Base-by-base conservation (phyloP, 2,329 filamentous ascomycete species). In the Diatrype stigma region DNA sequence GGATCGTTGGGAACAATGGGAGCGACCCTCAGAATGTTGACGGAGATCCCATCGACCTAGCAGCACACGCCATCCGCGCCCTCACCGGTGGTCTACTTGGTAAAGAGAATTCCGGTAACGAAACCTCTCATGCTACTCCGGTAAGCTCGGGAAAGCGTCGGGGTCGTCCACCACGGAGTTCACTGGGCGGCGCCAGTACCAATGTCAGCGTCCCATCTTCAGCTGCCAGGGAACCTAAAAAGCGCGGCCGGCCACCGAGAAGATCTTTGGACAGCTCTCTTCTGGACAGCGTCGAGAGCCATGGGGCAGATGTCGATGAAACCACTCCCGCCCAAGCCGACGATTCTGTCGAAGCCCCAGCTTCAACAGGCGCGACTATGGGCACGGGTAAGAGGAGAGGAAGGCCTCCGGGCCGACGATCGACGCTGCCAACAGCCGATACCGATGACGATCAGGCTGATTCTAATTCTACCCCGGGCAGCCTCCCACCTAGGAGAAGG, bases 41-140 rank as follows among this genome's bases (percentile, higher is more conserved):
- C 19, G 48, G 50, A 16, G 62, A 70, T 52, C 65, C 70, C n/a
- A 63, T 74, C 21, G 72, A 76, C 51, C 56, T 74, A 5, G 75
- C 74, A 2, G 66, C 68, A 6, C 66, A 68, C 6, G 67, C 66
- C 22, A 61, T 72, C 46, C 63, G 63, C 26, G 60, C 65, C 21
- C 60, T 68, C 12, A 61, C 62, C 1, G 53, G 26, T 30, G 26
- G 60, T 17, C 49, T 57, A 26, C 54, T 59, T 28, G n/a, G 10
- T 11, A 46, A 55, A 19, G 49, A 42, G 7, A 47, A 50, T 4
- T 22, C 52, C 11, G 42, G n/a, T 10, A 45, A 12, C 30, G 11
- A 45, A 17, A 22, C 37, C 42, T 46, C 49, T 28, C 23, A 51
- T 22, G 35, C 32, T 8, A 65, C 59, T 3, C 60, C 63, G 14